Conservation (phyloP, 2,329 filamentous ascomycete genomes). For the Xenosphaeropsis pyriputrescens region DNA sequence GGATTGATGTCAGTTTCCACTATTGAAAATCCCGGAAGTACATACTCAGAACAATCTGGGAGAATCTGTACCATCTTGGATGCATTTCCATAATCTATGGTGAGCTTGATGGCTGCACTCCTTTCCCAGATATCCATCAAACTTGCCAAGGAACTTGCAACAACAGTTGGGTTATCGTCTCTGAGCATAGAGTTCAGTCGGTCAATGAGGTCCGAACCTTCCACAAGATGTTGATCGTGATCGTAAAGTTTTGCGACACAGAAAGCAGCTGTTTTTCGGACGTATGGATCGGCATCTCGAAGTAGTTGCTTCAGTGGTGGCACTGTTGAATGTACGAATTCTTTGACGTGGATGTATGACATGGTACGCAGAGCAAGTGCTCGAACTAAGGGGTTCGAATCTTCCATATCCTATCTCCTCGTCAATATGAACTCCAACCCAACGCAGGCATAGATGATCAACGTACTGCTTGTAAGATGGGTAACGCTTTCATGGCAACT, state of each 20-base stretch:
- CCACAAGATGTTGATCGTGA: constrained; percentile 81
- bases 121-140: constrained; percentile 98
- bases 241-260: constrained; percentile 97
- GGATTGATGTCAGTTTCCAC: constrained; percentile 4
- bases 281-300: constrained; percentile 81
- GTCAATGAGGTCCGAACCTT: constrained; percentile 84
- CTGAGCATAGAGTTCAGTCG: constrained; percentile 76
- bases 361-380: constrained; percentile 88
- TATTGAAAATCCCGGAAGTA: constrained; percentile 6
- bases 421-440: too few relatives aligned
- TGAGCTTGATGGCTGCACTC: constrained; percentile 93
- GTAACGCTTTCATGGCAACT: constrained; percentile 82
- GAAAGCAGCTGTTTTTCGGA: constrained; percentile 92
- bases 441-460: background rate
- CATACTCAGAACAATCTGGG: constrained; percentile 91
- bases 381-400: constrained; percentile 80
- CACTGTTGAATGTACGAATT: constrained; percentile 87
- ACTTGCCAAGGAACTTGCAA: constrained; percentile 80
- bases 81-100: constrained; percentile 92
- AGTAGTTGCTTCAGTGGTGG: constrained; percentile 72
- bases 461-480: constrained; percentile 65
- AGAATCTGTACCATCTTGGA: constrained; percentile 97
- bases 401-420: constrained; percentile 66
- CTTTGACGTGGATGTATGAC: constrained; percentile 91
- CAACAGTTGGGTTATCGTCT: constrained; percentile 95